A percentile compares a stretch with the other conserved stretches of the same genome.
These are phyloP conservation scores for Mallotus repandus DNA, from an alignment of 441 rosid species.

Conservation along the genomic window DNA sequence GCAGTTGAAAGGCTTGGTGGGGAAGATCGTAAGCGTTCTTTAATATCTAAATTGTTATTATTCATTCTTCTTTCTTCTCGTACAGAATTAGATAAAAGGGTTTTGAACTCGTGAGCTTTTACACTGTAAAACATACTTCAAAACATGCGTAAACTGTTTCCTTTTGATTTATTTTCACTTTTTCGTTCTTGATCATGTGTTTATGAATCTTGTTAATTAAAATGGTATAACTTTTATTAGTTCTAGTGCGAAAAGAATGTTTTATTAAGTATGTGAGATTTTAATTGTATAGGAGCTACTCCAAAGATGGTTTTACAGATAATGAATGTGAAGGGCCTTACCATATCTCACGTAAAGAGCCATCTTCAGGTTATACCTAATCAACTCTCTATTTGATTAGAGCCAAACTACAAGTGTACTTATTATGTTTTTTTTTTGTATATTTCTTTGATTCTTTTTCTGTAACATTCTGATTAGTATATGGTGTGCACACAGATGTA, in stretches of 20 bases:
- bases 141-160: background rate
- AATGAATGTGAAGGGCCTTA: conserved; percentile 96
- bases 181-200: background rate
- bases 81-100: too few species aligned
- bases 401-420: background rate
- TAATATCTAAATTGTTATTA: background rate
- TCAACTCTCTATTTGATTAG: background rate
- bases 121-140: too few species aligned
- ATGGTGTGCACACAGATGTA: conserved; percentile 50
- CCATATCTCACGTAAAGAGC: conserved; percentile 98
- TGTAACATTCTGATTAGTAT: conserved; percentile 5
- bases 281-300: conserved; percentile 63
- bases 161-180: background rate
- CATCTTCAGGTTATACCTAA: conserved; percentile 76
- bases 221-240: too few species aligned
- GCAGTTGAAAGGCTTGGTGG: conserved; percentile 93
- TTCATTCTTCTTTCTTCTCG: background rate
- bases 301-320: conserved; percentile 94
- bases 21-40: conserved; percentile 53
- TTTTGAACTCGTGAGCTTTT: too few species aligned
- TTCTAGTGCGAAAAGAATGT: background rate
- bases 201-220: background rate
- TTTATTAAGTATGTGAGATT: background rate
- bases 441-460: background rate
- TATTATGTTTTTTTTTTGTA: background rate